Evolutionary conservation across 2,329 filamentous ascomycete genomes (phyloP), one percentile per base, ranked within the genome.

Genomic region (Phialophora chinensis): DNA sequence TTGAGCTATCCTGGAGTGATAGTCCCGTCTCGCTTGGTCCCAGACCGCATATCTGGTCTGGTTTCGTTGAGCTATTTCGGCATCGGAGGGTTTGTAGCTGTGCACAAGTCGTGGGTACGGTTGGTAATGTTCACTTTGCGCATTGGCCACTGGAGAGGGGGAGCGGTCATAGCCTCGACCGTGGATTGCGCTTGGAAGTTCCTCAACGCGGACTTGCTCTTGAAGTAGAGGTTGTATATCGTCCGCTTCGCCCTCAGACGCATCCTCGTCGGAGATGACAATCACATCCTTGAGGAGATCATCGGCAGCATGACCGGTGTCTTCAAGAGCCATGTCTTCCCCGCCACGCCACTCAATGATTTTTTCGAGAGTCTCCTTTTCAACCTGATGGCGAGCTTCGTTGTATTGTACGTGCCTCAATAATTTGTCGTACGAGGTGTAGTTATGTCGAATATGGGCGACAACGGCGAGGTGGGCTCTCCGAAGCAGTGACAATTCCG

Each of bases 221-320:
- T 76, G 74, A 59, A 59, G 66, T 53, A 73, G 59, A 55, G 67
- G 69, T 31, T 71, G 62, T 8, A 71, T 68, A 35, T 73, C 70
- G 58, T 77, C 79, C 59, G 80, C 76, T 62, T 80, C 79, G 29
- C 75, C 75, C 52, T 81, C 79, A 60, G 79, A 79, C 52, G 86
- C 84, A 61, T 88, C 85, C 71, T 87, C 86, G 72, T 88, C 86
- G 61, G 87, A 86, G 63, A 89, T 84, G 61, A 88, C 83, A 71
- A 89, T 88, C 65, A 88, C 84, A 75, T 89, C 87, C 58, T 85
- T 84, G 61, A 89, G 86, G 33, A 87, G 84, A 71, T 88, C 86
- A 73, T 88, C 86, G 25, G 88, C 78, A 60, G 85, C 85, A 52
- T 79, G 79, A 59, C 79, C 79, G 31, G 80, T 78, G 62, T 85